These are phyloP conservation scores for Gymnopus androsaceus DNA, from an alignment of 1,284 basidiomycete species.

Conservation along the genomic window DNA sequence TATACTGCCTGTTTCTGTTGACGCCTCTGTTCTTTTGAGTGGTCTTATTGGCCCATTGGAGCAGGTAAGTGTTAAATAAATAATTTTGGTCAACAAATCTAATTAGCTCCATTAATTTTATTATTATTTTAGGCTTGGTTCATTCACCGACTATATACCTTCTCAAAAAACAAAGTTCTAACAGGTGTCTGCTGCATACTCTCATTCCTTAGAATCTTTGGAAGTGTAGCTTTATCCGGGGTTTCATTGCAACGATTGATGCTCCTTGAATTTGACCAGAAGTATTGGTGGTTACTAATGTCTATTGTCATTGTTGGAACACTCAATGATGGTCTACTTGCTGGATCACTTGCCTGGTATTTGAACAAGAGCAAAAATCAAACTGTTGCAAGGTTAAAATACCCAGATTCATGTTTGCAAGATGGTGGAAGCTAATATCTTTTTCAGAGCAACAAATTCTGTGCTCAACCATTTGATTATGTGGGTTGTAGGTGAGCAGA, in stretches of 20 bases:
- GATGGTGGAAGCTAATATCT: background rate
- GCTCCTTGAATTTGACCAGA: background rate
- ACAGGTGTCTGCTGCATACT: constrained; percentile 1
- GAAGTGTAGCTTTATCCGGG: background rate
- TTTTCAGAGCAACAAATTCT: background rate
- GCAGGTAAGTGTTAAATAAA: background rate
- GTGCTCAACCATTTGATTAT: background rate
- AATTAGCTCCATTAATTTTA: background rate
- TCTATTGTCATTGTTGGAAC: background rate
- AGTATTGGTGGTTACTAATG: constrained; percentile 7
- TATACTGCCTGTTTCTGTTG: background rate
- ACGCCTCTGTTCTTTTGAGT: background rate
- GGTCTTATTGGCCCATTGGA: constrained; percentile 6
- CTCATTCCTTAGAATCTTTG: background rate
- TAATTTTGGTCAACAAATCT: too few relatives aligned
- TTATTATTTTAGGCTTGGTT: background rate
- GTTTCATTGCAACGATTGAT: constrained; percentile 1
- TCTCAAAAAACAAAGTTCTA: constrained; percentile 4
- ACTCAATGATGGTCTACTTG: constrained; percentile 5
- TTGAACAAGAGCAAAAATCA: background rate
- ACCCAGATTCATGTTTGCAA: background rate
- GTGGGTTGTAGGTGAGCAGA: background rate
- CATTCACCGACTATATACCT: constrained; percentile 3
- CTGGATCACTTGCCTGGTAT: background rate
- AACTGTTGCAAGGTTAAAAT: background rate